phyloP scores from a whole-genome alignment of 164 flowering plant genomes.

The Tinospora cordifolia region DNA sequence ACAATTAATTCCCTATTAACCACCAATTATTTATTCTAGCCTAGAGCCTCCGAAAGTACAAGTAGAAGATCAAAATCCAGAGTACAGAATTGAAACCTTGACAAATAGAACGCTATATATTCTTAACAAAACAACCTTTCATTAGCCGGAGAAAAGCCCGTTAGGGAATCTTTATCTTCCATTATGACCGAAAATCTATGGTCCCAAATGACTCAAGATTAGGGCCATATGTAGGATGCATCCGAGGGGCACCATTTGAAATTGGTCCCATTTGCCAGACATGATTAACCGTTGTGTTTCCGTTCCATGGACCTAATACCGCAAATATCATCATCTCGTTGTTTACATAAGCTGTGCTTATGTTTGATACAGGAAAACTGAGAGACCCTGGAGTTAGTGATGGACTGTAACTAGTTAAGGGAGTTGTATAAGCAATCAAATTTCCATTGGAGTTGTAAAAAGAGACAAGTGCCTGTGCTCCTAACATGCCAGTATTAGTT shows the following conservation, averaged over 20 bases:
- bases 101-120: no score
- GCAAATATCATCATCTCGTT: constrained; percentile 40
- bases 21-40: no score
- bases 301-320: constrained; percentile 25
- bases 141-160: not conserved
- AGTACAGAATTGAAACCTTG: no score
- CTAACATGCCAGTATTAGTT: constrained; percentile 29
- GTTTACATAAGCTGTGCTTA: constrained; percentile 28
- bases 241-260: constrained; percentile 23
- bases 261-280: constrained; percentile 37
- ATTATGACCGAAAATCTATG: constrained; percentile 22
- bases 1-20: no score
- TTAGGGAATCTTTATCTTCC: not conserved
- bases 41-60: no score
- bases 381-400: constrained; percentile 29
- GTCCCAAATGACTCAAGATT: constrained; percentile 25
- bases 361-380: constrained; percentile 30
- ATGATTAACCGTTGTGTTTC: constrained; percentile 21
- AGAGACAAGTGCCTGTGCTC: constrained; percentile 36
- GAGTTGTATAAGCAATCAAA: constrained; percentile 27
- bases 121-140: no score
- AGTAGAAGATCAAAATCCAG: no score
- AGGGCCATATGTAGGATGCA: constrained; percentile 21
- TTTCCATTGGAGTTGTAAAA: constrained; percentile 28
- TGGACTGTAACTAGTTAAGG: constrained; percentile 27